Percentiles rank a stretch among this genome's conserved stretches.
Evolutionary conservation across 31 red algal genomes (phyloP).

Genomic region (Odonthalia washingtoniensis): DNA sequence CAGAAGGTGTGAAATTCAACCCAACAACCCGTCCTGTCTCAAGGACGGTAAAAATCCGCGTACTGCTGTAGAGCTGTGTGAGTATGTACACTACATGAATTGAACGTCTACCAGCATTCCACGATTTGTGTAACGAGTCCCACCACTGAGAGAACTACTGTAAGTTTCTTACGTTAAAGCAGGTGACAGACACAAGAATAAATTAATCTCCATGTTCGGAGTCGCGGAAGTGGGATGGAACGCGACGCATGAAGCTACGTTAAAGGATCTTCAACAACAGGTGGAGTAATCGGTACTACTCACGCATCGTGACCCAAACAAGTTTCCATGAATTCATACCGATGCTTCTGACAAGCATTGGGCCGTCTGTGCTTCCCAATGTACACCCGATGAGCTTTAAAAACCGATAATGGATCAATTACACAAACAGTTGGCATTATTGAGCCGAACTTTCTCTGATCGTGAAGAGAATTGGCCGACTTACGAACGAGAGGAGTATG

Average conservation of each 20-base stretch:
- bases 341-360: conserved; percentile 7
- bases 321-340: background rate
- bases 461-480: background rate
- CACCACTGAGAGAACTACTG: background rate
- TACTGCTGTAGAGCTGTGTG: background rate
- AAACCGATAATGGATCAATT: background rate
- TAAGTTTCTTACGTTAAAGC: no score
- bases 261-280: background rate
- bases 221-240: conserved; percentile 1
- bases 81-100: background rate
- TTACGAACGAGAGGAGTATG: background rate
- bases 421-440: background rate
- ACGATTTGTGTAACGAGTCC: background rate
- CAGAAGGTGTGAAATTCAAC: no score
- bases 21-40: no score
- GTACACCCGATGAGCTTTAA: background rate
- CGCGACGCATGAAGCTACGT: background rate
- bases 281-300: background rate
- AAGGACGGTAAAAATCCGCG: background rate
- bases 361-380: background rate
- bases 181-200: no score
- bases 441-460: background rate
- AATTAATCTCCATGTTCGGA: no score
- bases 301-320: background rate
- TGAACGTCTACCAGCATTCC: background rate